Conservation (phyloP, 1,284 basidiomycete species). For the Irpex sp. region DNA sequence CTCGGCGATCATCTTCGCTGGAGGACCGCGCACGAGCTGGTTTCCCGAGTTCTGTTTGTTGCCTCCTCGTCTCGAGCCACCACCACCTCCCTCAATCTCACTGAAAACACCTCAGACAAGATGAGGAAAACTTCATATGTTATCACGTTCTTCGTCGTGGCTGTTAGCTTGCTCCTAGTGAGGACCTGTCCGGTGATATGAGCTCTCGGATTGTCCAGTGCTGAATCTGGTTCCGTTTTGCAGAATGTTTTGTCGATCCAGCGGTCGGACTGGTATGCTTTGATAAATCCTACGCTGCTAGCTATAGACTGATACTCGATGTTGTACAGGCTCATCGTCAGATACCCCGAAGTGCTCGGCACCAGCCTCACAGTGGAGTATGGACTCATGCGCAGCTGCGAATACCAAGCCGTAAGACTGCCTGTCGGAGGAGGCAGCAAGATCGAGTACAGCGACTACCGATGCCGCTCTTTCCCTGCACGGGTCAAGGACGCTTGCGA, state of each 20-base stretch:
- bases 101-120: background rate
- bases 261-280: constrained; percentile 60
- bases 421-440: constrained; percentile 43
- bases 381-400: constrained; percentile 57
- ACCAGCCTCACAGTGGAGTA: constrained; percentile 49
- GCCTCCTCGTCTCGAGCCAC: background rate
- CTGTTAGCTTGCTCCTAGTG: constrained; percentile 50
- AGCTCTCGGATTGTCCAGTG: background rate
- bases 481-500: constrained; percentile 61
- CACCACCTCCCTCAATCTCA: background rate
- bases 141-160: constrained; percentile 52
- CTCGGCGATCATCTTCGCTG: background rate
- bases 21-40: background rate
- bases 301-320: too few relatives aligned
- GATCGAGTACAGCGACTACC: constrained; percentile 50
- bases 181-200: constrained; percentile 20
- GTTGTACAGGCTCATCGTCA: constrained; percentile 52
- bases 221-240: constrained; percentile 5
- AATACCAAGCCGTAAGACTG: constrained; percentile 44
- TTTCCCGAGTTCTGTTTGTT: background rate
- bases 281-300: too few relatives aligned
- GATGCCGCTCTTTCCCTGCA: constrained; percentile 64
- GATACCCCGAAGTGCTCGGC: constrained; percentile 40
- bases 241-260: constrained; percentile 58
- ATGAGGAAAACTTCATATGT: constrained; percentile 69